A percentile compares a stretch with the other conserved stretches of the same genome.
Evolutionary conservation across 164 flowering plant genomes (phyloP).

Genomic region (Cinnamomum chago): DNA sequence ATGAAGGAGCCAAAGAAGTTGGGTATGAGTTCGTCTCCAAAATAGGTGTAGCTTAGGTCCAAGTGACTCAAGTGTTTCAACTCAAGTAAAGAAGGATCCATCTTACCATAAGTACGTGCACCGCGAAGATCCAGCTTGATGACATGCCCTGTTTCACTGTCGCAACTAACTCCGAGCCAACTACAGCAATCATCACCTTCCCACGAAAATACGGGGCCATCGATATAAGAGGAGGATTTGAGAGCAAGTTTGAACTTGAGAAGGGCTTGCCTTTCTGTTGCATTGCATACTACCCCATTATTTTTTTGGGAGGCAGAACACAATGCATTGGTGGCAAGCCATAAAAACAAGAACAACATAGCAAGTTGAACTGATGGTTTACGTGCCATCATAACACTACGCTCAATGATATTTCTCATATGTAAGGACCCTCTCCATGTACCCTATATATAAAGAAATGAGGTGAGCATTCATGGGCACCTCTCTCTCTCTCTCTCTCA

Average conservation of each 20-base stretch:
- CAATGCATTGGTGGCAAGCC: too few relatives aligned
- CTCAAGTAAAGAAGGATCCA: background rate
- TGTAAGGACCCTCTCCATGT: too few relatives aligned
- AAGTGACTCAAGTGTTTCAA: background rate
- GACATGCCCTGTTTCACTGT: conserved; percentile 10
- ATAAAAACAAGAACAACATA: too few relatives aligned
- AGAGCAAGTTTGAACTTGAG: conserved; percentile 5
- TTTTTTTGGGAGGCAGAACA: too few relatives aligned
- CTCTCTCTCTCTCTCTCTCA: too few relatives aligned
- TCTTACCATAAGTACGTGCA: background rate
- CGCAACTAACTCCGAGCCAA: conserved; percentile 9
- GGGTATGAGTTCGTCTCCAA: conserved; percentile 7
- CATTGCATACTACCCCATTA: background rate
- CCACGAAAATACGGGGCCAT: conserved; percentile 3
- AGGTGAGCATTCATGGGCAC: too few relatives aligned
- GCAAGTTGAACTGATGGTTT: too few relatives aligned
- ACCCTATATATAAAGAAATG: too few relatives aligned
- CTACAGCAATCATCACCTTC: conserved; percentile 3
- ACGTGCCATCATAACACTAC: too few relatives aligned
- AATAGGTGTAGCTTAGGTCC: conserved; percentile 9
- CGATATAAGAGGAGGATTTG: background rate
- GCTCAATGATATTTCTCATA: too few relatives aligned
- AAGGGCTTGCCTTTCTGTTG: conserved; percentile 9
- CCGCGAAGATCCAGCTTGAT: conserved; percentile 6
- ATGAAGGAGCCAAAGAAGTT: conserved; percentile 8